Percentiles rank a stretch among this genome's conserved stretches.
phyloP scores from a whole-genome alignment of 305 asterid species.

The Withania somnifera region DNA sequence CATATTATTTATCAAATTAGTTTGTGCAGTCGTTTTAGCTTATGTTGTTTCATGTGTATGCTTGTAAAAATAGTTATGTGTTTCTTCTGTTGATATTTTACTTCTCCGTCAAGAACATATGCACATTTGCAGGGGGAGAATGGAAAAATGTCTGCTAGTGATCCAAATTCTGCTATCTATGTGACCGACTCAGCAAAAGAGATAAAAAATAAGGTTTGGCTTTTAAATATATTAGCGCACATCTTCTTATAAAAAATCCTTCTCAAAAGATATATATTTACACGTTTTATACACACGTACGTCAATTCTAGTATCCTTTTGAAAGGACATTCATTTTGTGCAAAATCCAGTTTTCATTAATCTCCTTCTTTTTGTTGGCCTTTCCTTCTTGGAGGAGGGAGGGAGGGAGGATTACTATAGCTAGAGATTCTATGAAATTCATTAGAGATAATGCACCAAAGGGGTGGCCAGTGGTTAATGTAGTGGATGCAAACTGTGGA shows the following conservation, averaged over 20 bases:
- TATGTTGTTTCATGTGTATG: constrained; percentile 3
- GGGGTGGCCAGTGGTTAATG: background rate
- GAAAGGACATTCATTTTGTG: background rate
- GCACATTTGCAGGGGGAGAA: constrained; percentile 70
- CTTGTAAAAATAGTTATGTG: background rate
- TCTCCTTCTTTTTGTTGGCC: background rate
- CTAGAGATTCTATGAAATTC: background rate
- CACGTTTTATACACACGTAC: background rate
- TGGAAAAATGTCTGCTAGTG: constrained; percentile 94
- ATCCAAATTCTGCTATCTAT: constrained; percentile 84
- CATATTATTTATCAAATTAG: background rate
- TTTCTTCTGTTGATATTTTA: constrained; percentile 1
- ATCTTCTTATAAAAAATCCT: background rate
- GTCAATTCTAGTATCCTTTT: background rate
- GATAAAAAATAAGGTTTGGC: constrained; percentile 73
- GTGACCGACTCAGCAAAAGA: constrained; percentile 83
- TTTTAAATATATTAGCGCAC: background rate
- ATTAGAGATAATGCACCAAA: background rate
- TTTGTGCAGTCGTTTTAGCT: background rate
- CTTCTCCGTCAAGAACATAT: background rate
- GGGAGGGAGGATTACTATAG: background rate
- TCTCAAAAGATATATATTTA: background rate
- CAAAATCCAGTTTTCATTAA: background rate
- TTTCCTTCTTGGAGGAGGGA: background rate
- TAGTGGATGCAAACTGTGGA: background rate